These are phyloP conservation scores for Aureobasidium namibiae DNA, from an alignment of 2,329 filamentous ascomycete species.

Conservation along the genomic window DNA sequence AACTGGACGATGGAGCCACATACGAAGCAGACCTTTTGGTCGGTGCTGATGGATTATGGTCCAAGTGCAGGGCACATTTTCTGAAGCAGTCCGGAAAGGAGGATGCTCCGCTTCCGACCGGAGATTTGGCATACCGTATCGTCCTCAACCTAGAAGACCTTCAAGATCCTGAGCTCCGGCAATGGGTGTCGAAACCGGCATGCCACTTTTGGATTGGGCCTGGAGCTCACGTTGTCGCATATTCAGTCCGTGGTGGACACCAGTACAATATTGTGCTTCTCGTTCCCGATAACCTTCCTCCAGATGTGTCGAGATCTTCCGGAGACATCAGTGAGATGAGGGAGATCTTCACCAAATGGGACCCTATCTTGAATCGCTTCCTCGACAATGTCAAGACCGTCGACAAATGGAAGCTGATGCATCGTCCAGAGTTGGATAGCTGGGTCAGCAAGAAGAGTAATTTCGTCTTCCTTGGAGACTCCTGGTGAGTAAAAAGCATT, in stretches of 20 bases:
- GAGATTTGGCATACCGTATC: slow-evolving; percentile 58
- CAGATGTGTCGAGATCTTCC: slow-evolving; percentile 41
- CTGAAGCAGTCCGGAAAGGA: slow-evolving; percentile 30
- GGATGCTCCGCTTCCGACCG: slow-evolving; percentile 48
- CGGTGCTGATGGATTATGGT: slow-evolving; percentile 58
- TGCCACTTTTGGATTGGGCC: slow-evolving; percentile 59
- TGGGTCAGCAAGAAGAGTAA: slow-evolving; percentile 49
- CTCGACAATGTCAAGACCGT: slow-evolving; percentile 48
- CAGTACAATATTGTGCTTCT: slow-evolving; percentile 61
- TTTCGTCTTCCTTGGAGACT: slow-evolving; percentile 47
- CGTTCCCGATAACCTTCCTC: slow-evolving; percentile 54
- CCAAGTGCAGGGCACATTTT: slow-evolving; percentile 44
- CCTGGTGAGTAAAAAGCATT: slow-evolving; percentile 31
- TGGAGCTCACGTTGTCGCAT: slow-evolving; percentile 52
- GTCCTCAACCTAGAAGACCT: slow-evolving; percentile 44
- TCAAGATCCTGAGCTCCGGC: slow-evolving; percentile 41
- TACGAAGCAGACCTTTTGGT: slow-evolving; percentile 50
- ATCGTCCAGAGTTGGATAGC: slow-evolving; percentile 42
- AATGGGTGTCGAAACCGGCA: slow-evolving; percentile 45
- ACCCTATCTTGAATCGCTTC: slow-evolving; percentile 46
- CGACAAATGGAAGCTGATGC: slow-evolving; percentile 64
- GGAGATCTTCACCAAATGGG: slow-evolving; percentile 53
- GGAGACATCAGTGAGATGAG: slow-evolving; percentile 55
- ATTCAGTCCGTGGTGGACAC: slow-evolving; percentile 50
- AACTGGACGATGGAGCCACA: slow-evolving; percentile 31